A percentile compares a stretch with the other conserved stretches of the same genome.
Evolutionary conservation across 768 basidiomycete genomes (phyloP).

Genomic region (Mrakia gelida): DNA sequence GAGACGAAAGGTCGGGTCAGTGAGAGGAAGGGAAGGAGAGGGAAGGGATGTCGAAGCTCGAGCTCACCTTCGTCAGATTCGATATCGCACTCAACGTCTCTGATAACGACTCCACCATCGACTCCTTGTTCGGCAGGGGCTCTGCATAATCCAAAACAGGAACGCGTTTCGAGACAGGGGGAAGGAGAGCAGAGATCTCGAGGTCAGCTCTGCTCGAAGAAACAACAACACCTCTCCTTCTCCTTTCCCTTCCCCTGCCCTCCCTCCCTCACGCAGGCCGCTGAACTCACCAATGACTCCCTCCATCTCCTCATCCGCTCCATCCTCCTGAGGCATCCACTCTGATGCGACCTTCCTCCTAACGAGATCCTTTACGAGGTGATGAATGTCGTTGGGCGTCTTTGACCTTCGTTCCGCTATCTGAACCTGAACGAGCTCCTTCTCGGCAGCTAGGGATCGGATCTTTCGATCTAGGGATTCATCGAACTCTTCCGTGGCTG

Average conservation of each 20-base stretch:
- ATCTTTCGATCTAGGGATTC: constrained; percentile 30
- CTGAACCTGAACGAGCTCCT: constrained; percentile 30
- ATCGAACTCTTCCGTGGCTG: constrained; percentile 31
- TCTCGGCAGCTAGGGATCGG: constrained; percentile 29
- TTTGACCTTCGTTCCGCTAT: constrained; percentile 27
- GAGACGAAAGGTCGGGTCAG: too few species aligned
- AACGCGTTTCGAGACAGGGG: not conserved
- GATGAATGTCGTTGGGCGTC: constrained; percentile 22
- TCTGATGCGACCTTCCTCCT: constrained; percentile 16
- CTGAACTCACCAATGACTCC: not conserved
- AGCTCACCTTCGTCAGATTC: constrained; percentile 13
- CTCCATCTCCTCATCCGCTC: constrained; percentile 9
- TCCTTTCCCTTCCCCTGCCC: too few species aligned
- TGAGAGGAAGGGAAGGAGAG: not conserved
- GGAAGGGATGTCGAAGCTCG: not conserved
- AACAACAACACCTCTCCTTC: constrained; percentile 9
- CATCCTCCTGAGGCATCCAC: constrained; percentile 5
- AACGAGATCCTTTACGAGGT: constrained; percentile 27
- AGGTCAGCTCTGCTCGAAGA: not conserved
- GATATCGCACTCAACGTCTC: constrained; percentile 5
- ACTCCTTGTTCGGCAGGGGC: constrained; percentile 12
- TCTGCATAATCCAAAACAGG: not conserved
- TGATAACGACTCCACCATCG: constrained; percentile 10
- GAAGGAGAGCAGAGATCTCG: too few species aligned
- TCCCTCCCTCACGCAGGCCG: not conserved